phyloP scores from a whole-genome alignment of 2,329 filamentous ascomycete species.

The Zalaria sp. region DNA sequence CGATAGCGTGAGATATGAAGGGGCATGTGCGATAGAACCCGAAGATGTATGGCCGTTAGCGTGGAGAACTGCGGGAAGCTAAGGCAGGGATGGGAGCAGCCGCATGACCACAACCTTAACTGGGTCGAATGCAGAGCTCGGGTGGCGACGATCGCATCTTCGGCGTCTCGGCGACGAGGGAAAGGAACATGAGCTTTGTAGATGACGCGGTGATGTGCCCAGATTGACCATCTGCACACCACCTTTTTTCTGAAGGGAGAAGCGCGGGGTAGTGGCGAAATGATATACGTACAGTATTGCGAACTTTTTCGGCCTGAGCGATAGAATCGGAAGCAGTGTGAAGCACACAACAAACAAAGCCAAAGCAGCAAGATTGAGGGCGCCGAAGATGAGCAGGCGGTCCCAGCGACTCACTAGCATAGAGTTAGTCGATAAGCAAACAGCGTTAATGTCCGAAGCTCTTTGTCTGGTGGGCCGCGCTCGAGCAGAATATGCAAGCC shows the following conservation, averaged over 20 bases:
- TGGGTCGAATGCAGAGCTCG: conserved; percentile 2
- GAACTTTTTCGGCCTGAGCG: conserved; percentile 79
- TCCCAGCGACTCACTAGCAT: conserved; percentile 89
- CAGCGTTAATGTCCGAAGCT: not conserved
- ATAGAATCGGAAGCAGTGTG: conserved; percentile 71
- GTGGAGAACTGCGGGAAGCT: conserved; percentile 5
- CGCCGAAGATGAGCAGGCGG: conserved; percentile 78
- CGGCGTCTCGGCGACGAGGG: not conserved
- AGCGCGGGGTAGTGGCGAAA: conserved; percentile 1
- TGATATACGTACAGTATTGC: conserved; percentile 73
- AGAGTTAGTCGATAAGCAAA: not conserved
- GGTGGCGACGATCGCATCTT: conserved; percentile 2
- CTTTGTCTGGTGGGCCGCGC: not conserved
- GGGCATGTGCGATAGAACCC: no score
- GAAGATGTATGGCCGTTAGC: not conserved
- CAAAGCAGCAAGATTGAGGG: conserved; percentile 76
- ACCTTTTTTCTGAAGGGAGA: not conserved
- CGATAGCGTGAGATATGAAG: not conserved
- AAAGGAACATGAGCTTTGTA: not conserved
- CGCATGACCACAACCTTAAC: conserved; percentile 8
- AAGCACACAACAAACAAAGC: conserved; percentile 92
- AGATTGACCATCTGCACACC: not conserved
- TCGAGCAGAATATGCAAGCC: conserved; percentile 1
- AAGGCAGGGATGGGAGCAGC: conserved; percentile 8
- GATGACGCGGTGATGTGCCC: conserved; percentile 2